Base-by-base conservation (phyloP, 768 basidiomycete genomes). In the Amanita muscaria region DNA sequence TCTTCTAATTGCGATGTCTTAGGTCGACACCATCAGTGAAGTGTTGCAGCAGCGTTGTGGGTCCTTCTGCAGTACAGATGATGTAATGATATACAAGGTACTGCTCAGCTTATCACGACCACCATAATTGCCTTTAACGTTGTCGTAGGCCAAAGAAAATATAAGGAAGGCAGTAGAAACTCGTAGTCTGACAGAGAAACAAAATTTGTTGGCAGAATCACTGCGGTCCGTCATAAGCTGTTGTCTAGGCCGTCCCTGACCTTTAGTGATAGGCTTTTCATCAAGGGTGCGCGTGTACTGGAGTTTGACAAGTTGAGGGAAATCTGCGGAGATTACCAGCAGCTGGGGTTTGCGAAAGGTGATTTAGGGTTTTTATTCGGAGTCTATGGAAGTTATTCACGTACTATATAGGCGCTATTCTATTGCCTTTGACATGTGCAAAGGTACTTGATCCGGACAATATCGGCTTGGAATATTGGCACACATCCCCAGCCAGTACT, bases 1-100 rank as follows among this genome's bases (percentile, higher is more conserved):
- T n/a, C 11, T 11, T 43, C 27, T 24, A 21, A 18, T 41, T 49
- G 31, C 49, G 41, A 19, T 38, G 52, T 48, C 22, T 48, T 23
- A 94, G 92, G 88, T 99, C 51, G 96, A 99, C 62, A 88, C 91
- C 5, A 88, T 99, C 61, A 94, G 90, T 59, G 92, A 97, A 55
- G 80, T 92, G 33, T 65, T 99, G 30, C 94, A 98, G 58, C 82
- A 88, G 55, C 75, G 91, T 59, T 99, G 96, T 53, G 93, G 94
- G 2, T 89, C 92, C 11, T 98, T 98, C 74, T 97, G 92, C 63
- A 93, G 93, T 53, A 84, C 93, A 2, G 96, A 97, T 57, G 96
- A 99, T 64, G 96, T 99, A 34, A 88, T 96, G 75, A 64, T 96
- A 22, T 97, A 98, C 69, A 99, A 99, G 72, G 91, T 80, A 53